These are phyloP conservation scores for Trametes cubensis DNA, from an alignment of 768 basidiomycete genomes.

Conservation along the genomic window DNA sequence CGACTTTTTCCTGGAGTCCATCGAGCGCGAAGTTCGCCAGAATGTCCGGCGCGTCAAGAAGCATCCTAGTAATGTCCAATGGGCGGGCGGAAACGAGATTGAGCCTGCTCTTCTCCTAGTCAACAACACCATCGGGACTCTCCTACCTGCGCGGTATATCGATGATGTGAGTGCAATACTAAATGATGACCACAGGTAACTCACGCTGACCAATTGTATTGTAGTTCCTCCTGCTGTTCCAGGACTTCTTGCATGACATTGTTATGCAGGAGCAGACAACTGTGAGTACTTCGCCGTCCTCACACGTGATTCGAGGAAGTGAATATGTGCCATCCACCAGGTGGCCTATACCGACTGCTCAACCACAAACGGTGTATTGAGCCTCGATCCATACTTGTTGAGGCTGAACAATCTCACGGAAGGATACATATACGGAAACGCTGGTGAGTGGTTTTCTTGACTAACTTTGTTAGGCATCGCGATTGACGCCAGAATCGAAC, in stretches of 20 bases:
- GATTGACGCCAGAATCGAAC: background rate
- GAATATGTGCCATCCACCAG: conserved; percentile 27
- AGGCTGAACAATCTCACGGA: conserved; percentile 52
- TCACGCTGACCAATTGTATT: background rate
- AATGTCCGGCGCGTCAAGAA: conserved; percentile 57
- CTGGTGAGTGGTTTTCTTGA: conserved; percentile 36
- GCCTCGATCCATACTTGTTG: conserved; percentile 56
- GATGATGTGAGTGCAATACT: conserved; percentile 43
- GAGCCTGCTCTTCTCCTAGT: conserved; percentile 51
- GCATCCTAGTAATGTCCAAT: conserved; percentile 60
- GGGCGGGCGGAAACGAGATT: conserved; percentile 66
- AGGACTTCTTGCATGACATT: conserved; percentile 52
- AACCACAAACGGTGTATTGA: conserved; percentile 57
- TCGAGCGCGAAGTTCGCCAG: conserved; percentile 61
- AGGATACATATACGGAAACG: conserved; percentile 59
- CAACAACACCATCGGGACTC: conserved; percentile 42
- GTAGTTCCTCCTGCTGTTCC: conserved; percentile 54
- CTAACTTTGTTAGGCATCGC: background rate
- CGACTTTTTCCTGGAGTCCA: conserved; percentile 50
- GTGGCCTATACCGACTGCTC: conserved; percentile 64
- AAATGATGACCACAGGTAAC: background rate
- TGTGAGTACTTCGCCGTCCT: conserved; percentile 31
- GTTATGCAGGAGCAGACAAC: conserved; percentile 53
- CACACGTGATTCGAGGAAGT: background rate
- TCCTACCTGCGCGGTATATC: conserved; percentile 44